Base-by-base conservation (phyloP, 495 filamentous ascomycete species). In the Daldinia loculata region DNA sequence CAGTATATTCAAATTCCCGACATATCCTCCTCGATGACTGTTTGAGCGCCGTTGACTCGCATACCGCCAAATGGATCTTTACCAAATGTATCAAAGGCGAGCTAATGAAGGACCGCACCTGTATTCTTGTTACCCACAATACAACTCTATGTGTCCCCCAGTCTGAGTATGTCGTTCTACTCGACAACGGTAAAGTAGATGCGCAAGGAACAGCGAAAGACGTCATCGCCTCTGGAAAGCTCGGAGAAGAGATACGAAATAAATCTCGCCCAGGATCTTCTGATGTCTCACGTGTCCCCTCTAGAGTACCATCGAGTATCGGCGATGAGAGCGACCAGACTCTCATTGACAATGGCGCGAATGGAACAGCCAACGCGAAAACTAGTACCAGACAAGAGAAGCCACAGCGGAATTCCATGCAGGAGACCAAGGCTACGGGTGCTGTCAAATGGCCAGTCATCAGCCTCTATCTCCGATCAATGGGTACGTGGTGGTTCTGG, bases 51-150 rank as follows among this genome's bases (percentile, higher is more conserved):
- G 95, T 99, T n/a, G 95, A 99, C 79, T 97, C 96, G 7, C 95
- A 99, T 74, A 98, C 95, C 1, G 95, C 94, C 9, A 97, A 97
- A 80, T 98, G 97, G 89, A 98, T 99, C 70, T 98, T 98, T 80
- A 91, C 90, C 69, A 89, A 97, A 74, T 94, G 93, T 60, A 89
- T 99, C 67, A 90, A 91, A 68, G 95, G 95, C 6, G 92, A 93
- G 3, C 79, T 99, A 64, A 98, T 99, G 95, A 77, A 87, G 52
- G 84, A 87, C 66, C 87, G 95, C 41, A 98, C 95, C 39, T 98
- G 96, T 78, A 93, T 99, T 27, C 83, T 99, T 51, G 95, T 99
- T n/a, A 97, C 95, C 1, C 95, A 99, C 80, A 99, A 98, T 73
- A 86, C 94, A 39, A 86, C 91, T 5, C 85, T 99, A 22, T 94